phyloP scores from a whole-genome alignment of 2,329 filamentous ascomycete genomes.

The Monosporascus cannonballus region DNA sequence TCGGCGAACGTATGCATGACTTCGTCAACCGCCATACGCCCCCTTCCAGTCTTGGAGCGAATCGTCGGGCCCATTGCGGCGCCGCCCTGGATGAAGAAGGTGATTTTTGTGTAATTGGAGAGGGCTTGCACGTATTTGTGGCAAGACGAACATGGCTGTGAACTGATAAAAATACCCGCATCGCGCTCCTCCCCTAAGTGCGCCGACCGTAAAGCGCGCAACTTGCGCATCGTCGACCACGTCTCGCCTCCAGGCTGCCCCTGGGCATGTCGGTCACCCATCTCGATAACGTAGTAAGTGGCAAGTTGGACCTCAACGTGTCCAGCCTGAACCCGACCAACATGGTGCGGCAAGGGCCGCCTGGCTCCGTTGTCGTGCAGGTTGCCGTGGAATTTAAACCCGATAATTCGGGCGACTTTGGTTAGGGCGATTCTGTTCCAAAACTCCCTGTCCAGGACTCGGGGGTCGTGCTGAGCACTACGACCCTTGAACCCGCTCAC shows the following conservation, averaged over 20 bases:
- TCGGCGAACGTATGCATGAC: not conserved
- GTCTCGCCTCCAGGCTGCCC: not conserved
- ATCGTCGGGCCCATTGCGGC: slow-evolving; percentile 13
- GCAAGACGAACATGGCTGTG: slow-evolving; percentile 15
- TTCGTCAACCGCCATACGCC: not conserved
- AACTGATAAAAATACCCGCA: slow-evolving; percentile 16
- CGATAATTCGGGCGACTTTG: slow-evolving; percentile 10
- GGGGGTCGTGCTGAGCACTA: slow-evolving; percentile 2
- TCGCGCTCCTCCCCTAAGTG: slow-evolving; percentile 5
- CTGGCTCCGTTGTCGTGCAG: slow-evolving; percentile 10
- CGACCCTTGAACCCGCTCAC: slow-evolving; percentile 12
- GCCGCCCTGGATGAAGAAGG: slow-evolving; percentile 8
- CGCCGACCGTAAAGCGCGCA: slow-evolving; percentile 5
- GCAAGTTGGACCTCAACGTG: slow-evolving; percentile 19
- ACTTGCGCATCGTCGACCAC: slow-evolving; percentile 4
- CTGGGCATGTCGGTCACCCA: not conserved
- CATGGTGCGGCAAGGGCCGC: slow-evolving; percentile 5
- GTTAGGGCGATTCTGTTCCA: slow-evolving; percentile 15
- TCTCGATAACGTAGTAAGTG: slow-evolving; percentile 8
- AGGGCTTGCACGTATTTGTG: slow-evolving; percentile 14
- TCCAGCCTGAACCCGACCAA: slow-evolving; percentile 16
- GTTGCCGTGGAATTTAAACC: slow-evolving; percentile 14
- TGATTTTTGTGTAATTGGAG: slow-evolving; percentile 10
- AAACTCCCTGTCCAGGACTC: slow-evolving; percentile 9
- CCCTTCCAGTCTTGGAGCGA: not conserved